Evolutionary conservation across 371 early-diverging fungal genomes (phyloP).

Genomic region (Syncephalastrum racemosum): DNA sequence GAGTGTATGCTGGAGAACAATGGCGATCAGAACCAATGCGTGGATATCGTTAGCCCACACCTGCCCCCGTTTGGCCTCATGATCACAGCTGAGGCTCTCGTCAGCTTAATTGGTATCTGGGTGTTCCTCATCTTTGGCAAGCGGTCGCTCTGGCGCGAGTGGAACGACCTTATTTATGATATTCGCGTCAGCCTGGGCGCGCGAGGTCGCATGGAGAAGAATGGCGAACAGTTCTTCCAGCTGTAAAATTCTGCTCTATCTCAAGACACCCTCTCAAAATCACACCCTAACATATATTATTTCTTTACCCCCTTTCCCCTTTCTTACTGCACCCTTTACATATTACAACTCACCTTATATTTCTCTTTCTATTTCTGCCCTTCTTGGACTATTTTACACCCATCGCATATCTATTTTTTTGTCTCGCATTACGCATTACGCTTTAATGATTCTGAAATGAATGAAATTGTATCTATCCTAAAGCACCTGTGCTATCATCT

Average conservation of each 20-base stretch:
- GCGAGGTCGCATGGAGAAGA: conserved; percentile 37
- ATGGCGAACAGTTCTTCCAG: conserved; percentile 51
- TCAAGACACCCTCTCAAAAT: too few species aligned
- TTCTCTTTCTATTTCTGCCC: background rate
- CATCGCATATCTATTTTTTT: background rate
- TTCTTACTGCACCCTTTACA: background rate
- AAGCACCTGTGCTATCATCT: too few species aligned
- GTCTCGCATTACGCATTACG: background rate
- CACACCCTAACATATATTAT: too few species aligned
- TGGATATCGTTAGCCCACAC: conserved; percentile 21
- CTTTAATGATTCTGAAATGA: too few species aligned
- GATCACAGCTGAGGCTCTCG: conserved; percentile 53
- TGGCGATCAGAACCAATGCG: conserved; percentile 42
- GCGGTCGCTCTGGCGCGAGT: conserved; percentile 52
- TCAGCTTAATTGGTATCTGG: conserved; percentile 56
- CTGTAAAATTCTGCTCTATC: conserved; percentile 6
- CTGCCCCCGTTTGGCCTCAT: conserved; percentile 58
- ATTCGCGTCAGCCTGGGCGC: conserved; percentile 32
- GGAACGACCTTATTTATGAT: conserved; percentile 51
- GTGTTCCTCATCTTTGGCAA: conserved; percentile 60
- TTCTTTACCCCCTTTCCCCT: too few species aligned
- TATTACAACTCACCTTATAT: background rate
- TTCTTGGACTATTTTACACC: too few species aligned
- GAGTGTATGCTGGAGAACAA: conserved; percentile 47
- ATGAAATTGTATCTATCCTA: too few species aligned